Base-by-base conservation (phyloP, 169 alveolate genomes). In the Plasmodium relictum region DNA sequence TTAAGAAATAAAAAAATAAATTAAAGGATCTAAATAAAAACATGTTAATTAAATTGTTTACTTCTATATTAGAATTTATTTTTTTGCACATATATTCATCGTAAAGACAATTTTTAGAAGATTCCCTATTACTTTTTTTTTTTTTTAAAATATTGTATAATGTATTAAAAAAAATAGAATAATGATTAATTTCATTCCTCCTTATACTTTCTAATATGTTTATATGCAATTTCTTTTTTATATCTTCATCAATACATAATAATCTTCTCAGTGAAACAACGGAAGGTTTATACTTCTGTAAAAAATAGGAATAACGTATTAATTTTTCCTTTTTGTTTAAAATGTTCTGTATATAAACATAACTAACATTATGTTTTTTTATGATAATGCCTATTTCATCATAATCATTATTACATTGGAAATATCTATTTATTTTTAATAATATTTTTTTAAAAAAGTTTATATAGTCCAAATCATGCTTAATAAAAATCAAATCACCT, bases 201-300 rank as follows among this genome's bases (percentile, higher is more conserved):
- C 39, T 45, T 20, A 85, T 20, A 54, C 44, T 69, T 59, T 85
- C 70, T 45, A 59, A 20, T 26, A 85, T 85, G 71, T 85, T 69
- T 54, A 69, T 16, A 24, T 85, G 74, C 59, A 85, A 65, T 62
- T 85, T 54, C 65, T 42, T 85, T 71, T 48, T 85, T 70, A 85
- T 58, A 31, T 58, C 26, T 59, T 85, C 92, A 85, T 85, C 92
- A 45, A 24, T 65, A 48, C 87, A 50, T 70, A 85, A 16, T 54
- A 85, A 85, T 24, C 92, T 85, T 85, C 92, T 26, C 7, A 85
- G 54, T 39, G 92, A 70, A 70, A 85, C 80, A 70, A 85, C 92
- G 48, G 87, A 42, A 9, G 92, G 92, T 56, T 70, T 85, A 71
- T 85, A 85, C 61, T 71, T 69, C 70, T 85, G 92, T 12, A 85